Base-by-base conservation (phyloP, 169 alveolate species). In the Cryptosporidium xiaoi region DNA sequence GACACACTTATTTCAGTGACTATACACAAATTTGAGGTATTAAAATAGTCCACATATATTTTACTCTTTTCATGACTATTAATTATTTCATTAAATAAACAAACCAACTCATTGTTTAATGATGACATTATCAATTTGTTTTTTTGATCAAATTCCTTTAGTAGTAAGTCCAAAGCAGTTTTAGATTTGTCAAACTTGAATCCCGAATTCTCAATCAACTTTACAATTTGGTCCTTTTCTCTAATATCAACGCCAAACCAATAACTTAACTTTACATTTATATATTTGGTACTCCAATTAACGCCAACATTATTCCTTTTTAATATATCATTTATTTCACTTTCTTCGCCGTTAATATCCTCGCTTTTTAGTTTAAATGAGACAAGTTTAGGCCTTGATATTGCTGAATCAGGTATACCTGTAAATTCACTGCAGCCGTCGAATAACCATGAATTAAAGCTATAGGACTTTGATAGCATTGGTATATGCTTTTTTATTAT, bases 361-460 rank as follows among this genome's bases (percentile, higher is more conserved):
- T 51, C n/a, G 40, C 51, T 55, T 40, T 3, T 8, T 18, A 77
- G 20, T 62, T 27, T 62, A 29, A 62, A 33, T 2, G 87, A 77
- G 16, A 60, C 71, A 13, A 77, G 55, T 44, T 77, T 60, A n/a
- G 87, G 87, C 24, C 13, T 53, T 34, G 71, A 77, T 3, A 71
- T 36, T 7, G 18, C 24, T 8, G 62, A 44, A 6, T 51, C 51
- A 18, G 87, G 87, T 0, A 77, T 18, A n/a, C 87, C 71, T 7
- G 64, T 16, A 62, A 77, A 77, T 16, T 27, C 18, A 4, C 44
- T 31, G 7, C 62, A 77, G 3, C 44, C 33, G 48, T 62, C 87
- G 56, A 77, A 77, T 13, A 77, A 62, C 87, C 87, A 77, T 12
- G 87, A 60, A 16, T 60, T 60, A 36, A 60, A 77, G 15, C 51